Percentiles rank a stretch among this genome's conserved stretches.
Conservation (phyloP, 352 stramenopile species). For the Elongisporangium senticosum region DNA sequence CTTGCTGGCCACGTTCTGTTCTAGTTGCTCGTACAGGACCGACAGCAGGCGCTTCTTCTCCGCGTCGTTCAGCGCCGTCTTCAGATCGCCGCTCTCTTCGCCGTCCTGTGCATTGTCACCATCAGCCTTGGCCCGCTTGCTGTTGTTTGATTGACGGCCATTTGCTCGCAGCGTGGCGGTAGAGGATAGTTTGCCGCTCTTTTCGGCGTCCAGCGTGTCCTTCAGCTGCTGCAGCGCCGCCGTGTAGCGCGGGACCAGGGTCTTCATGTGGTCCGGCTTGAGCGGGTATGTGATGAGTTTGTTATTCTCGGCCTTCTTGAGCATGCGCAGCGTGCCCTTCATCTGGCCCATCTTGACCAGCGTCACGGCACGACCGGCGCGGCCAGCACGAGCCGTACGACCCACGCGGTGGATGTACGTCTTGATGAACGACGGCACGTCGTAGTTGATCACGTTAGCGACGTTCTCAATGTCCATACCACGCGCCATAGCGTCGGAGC, state of each 20-base stretch:
- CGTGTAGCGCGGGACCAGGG: constrained; percentile 68
- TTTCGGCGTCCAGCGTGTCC: constrained; percentile 72
- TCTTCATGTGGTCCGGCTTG: constrained; percentile 73
- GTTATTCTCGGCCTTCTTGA: constrained; percentile 79
- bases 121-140: constrained; percentile 1
- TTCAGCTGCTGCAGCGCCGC: constrained; percentile 68
- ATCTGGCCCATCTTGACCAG: constrained; percentile 81
- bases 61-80: constrained; percentile 21
- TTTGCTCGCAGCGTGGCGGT: constrained; percentile 29
- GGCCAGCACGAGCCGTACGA: constrained; percentile 77
- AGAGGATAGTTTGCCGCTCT: constrained; percentile 50
- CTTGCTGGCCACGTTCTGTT: constrained; percentile 43
- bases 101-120: not conserved
- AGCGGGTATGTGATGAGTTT: constrained; percentile 63
- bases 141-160: constrained; percentile 5
- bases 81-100: constrained; percentile 10
- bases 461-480: constrained; percentile 93
- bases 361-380: constrained; percentile 64
- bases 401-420: constrained; percentile 90
- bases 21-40: constrained; percentile 49
- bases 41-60: constrained; percentile 62
- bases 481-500: constrained; percentile 90
- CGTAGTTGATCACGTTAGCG: constrained; percentile 93
- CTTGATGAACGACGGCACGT: constrained; percentile 88
- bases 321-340: constrained; percentile 76